Base-by-base conservation (phyloP, 2,329 filamentous ascomycete species). In the Colletotrichum musae region DNA sequence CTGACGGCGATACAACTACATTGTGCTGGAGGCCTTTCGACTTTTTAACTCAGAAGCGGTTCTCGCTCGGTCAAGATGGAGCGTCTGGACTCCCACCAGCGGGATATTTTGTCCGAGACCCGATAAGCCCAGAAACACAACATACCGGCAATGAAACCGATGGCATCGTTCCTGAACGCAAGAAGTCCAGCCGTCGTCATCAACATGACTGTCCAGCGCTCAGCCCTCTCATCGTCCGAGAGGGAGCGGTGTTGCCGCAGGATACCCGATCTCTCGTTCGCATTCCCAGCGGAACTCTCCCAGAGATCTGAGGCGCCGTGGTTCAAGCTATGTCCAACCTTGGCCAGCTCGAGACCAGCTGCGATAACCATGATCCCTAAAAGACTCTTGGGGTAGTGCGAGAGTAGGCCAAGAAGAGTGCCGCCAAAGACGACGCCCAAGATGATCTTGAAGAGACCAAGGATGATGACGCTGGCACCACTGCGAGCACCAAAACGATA, bases 401-500 rank as follows among this genome's bases (percentile, higher is more conserved):
- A 82, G 13, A 98, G 83, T 21, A 97, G 79, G 21, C 86, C 85
- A 4, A 95, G 84, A n/a, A 98, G 87, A 0, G 89, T 89, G 57
- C 92, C 88, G 0, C 94, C 93, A 53, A 94, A 92, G 36, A 94
- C 75, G 0, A 97, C 77, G 0, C 95, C 95, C 0, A 98, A 83
- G 0, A 92, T 5, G 5, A 97, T 79, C 79, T 98, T 98, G 70
- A 93, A 81, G 0, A 88, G 53, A 0, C 95, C 95, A 0, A 98
- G 88, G 26, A 97, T 77, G 61, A 98, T 89, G 70, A 98, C 87
- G 74, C 92, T 94, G 0, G 94, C 90, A 10, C 95, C 95, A 68
- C 93, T 97, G 56, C 95, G 91, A 5, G 95, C 95, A 0, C 95
- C 95, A 74, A 98, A 98, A 5, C 94, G 90, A 78, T 94, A 94